Conservation (phyloP, 352 stramenopile species). For the Phytopythium helicoides region DNA sequence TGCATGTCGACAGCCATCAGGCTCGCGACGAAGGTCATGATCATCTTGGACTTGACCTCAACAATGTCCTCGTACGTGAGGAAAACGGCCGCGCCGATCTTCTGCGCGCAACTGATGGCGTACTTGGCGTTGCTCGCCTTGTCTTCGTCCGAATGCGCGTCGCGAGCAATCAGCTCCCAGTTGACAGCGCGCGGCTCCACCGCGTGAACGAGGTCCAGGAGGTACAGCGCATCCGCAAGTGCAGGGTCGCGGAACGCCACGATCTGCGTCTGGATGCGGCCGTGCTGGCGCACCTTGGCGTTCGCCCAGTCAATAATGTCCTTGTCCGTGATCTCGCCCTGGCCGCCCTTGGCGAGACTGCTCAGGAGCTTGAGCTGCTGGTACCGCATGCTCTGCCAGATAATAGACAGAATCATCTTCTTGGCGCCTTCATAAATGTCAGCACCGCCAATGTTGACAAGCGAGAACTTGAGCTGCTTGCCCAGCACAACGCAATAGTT, state of each 20-base stretch:
- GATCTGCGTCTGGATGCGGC: slow-evolving; percentile 74
- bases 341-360: slow-evolving; percentile 39
- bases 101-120: slow-evolving; percentile 90
- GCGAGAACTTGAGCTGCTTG: slow-evolving; percentile 86
- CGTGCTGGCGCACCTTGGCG: slow-evolving; percentile 70
- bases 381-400: slow-evolving; percentile 94
- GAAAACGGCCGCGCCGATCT: slow-evolving; percentile 92
- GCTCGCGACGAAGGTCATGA: slow-evolving; percentile 87
- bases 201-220: slow-evolving; percentile 86
- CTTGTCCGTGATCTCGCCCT: slow-evolving; percentile 66
- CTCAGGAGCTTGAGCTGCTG: slow-evolving; percentile 88
- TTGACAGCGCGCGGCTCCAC: slow-evolving; percentile 89
- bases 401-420: slow-evolving; percentile 92
- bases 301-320: slow-evolving; percentile 88
- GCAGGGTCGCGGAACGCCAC: slow-evolving; percentile 78
- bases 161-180: slow-evolving; percentile 81
- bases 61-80: slow-evolving; percentile 93
- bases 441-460: slow-evolving; percentile 89
- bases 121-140: slow-evolving; percentile 92
- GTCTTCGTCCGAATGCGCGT: slow-evolving; percentile 65
- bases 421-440: slow-evolving; percentile 93
- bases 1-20: slow-evolving; percentile 85
- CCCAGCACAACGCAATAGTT: slow-evolving; percentile 89
- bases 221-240: slow-evolving; percentile 77
- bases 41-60: slow-evolving; percentile 93